A percentile compares a stretch with the other conserved stretches of the same genome.
phyloP scores from a whole-genome alignment of 345 rosid genomes.

The Aethionema arabicum region DNA sequence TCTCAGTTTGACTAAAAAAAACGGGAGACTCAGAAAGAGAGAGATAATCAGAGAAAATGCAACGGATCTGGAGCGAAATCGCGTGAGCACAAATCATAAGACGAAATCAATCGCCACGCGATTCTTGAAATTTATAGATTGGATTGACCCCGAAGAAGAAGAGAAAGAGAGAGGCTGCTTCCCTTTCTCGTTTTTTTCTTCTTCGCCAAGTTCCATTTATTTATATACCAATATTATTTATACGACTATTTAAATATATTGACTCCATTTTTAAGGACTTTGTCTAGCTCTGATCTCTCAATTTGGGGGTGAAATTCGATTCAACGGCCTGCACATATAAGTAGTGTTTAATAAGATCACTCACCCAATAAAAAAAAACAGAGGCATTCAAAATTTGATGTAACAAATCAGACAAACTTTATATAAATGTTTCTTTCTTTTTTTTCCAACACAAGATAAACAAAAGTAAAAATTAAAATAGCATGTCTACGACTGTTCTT shows the following conservation, averaged over 20 bases:
- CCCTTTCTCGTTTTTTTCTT: no score
- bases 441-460: slow-evolving; percentile 25
- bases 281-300: no score
- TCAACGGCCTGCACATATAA: no score
- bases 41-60: not conserved
- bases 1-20: slow-evolving; percentile 8
- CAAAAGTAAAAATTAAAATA: slow-evolving; percentile 12
- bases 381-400: not conserved
- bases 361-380: no score
- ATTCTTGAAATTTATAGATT: not conserved
- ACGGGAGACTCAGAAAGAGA: no score
- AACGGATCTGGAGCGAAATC: not conserved
- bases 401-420: not conserved
- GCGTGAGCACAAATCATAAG: slow-evolving; percentile 3
- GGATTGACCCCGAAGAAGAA: no score
- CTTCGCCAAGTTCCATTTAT: no score
- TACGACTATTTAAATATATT: no score
- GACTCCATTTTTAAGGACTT: no score
- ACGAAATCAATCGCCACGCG: not conserved
- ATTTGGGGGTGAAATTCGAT: no score
- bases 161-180: not conserved
- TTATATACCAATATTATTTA: no score
- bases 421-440: slow-evolving; percentile 17
- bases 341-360: no score
- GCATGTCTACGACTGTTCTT: not conserved